Conservation (phyloP, 495 filamentous ascomycete genomes). For the Clavariopsis aquatica region DNA sequence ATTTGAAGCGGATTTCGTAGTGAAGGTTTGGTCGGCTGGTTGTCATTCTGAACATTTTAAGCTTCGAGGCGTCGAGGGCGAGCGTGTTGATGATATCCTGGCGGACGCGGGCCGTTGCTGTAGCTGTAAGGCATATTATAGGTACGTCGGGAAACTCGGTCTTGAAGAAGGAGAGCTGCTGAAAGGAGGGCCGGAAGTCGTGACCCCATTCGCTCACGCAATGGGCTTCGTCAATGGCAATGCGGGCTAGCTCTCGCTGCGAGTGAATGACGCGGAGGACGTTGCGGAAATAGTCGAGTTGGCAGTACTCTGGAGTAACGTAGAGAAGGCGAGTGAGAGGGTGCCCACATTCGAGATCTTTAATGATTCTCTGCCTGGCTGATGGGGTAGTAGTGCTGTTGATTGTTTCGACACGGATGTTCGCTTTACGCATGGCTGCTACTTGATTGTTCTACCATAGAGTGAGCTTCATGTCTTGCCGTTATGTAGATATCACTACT, state of each 20-base stretch:
- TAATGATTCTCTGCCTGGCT: conserved; percentile 68
- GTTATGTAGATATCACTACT: conserved; percentile 12
- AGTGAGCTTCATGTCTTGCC: neutral
- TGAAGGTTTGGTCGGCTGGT: conserved; percentile 83
- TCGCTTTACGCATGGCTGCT: conserved; percentile 69
- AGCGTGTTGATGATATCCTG: conserved; percentile 77
- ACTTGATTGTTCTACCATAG: conserved; percentile 79
- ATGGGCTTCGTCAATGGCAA: conserved; percentile 93
- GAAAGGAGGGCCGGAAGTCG: conserved; percentile 92
- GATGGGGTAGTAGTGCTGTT: conserved; percentile 72
- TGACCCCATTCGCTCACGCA: conserved; percentile 99
- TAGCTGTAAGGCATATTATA: conserved; percentile 88
- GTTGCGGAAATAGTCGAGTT: conserved; percentile 73
- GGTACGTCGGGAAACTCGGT: conserved; percentile 77
- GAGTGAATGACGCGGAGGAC: conserved; percentile 70
- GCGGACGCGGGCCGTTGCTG: conserved; percentile 77
- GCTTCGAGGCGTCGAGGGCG: conserved; percentile 57
- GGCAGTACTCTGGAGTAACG: conserved; percentile 88
- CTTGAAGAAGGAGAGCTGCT: conserved; percentile 85
- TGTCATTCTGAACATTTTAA: conserved; percentile 78
- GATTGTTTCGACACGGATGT: conserved; percentile 78
- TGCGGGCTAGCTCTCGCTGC: conserved; percentile 78
- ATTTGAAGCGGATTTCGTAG: conserved; percentile 87
- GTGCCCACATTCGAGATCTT: conserved; percentile 83
- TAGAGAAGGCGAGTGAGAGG: conserved; percentile 83